Base-by-base conservation (phyloP, 306 rosid genomes). In the Ammopiptanthus mongolicus region DNA sequence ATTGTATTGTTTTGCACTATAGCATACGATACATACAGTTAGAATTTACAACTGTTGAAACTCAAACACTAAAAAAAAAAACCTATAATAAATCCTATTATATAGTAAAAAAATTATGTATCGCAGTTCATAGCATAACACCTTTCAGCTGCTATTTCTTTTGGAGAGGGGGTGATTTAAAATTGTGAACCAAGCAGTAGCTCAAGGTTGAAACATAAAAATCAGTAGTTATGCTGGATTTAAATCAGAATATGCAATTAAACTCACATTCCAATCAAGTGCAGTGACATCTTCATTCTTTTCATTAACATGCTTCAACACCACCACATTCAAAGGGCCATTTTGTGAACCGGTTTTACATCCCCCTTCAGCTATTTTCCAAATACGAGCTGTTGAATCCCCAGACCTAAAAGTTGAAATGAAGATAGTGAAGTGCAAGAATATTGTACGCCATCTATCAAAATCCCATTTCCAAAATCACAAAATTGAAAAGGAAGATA, bases 261-360 rank as follows among this genome's bases (percentile, higher is more conserved):
- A 84, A 81, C 98, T 91, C 86, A 94, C 98, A 75, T 94, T 94
- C 98, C 98, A 94, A 75, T 94, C 98, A 44, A 94, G 94, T 63
- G 98, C 87, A 0, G 97, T 91, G 71, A 94, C 97, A 76, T 91
- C 97, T 84, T 94, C 89, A 86, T 90, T 87, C 87, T 90, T 91
- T 80, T 91, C 96, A 86, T 91, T 88, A 50, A 91, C 91, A 75
- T 94, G 98, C 93, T 87, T 88, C 89, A 94, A 85, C 67, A 94
- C 98, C 76, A 91, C 73, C 50, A 85, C 96, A 58, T 82, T 62
- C 76, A 57, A 65, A 70, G 89, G 82, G 57, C 84, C 85, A 78
- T 67, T 87, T 70, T 86, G 88, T 6, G 82, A 64, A 60, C 83
- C 82, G 75, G 91, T 79, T 71, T 86, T 88, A 65, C 78, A 65